These are phyloP conservation scores for Alternaria ventricosa DNA, from an alignment of 2,329 filamentous ascomycete genomes.

Conservation along the genomic window DNA sequence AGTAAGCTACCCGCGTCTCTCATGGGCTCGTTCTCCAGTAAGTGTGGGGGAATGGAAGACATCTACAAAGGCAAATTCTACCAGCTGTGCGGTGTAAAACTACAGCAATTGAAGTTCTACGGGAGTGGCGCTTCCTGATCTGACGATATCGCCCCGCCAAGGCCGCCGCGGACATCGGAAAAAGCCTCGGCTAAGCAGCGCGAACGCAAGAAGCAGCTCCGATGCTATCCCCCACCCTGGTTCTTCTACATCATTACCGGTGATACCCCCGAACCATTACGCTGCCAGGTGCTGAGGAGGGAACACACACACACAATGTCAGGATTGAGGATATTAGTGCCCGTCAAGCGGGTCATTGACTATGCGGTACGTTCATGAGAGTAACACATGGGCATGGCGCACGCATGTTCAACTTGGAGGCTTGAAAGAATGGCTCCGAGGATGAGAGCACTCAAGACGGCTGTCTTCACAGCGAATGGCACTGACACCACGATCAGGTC, in stretches of 20 bases:
- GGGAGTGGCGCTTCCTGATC: background rate
- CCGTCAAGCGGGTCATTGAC: constrained; percentile 65
- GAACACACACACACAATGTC: constrained; percentile 46
- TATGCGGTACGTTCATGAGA: constrained; percentile 56
- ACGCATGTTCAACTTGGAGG: background rate
- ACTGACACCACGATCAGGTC: constrained; percentile 54
- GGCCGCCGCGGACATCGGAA: constrained; percentile 7
- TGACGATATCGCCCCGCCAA: constrained; percentile 4
- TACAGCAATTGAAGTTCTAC: background rate
- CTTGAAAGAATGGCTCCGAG: background rate
- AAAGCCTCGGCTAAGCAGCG: constrained; percentile 19
- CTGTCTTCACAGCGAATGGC: background rate
- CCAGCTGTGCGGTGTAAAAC: background rate
- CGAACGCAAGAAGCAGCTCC: constrained; percentile 6
- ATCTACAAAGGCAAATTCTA: background rate
- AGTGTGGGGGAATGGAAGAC: background rate
- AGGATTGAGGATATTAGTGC: constrained; percentile 61
- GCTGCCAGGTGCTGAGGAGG: background rate
- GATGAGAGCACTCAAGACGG: background rate
- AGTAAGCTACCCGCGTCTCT: background rate
- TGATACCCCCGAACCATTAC: background rate
- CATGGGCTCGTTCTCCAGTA: background rate
- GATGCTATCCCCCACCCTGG: constrained; percentile 19
- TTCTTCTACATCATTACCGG: constrained; percentile 10
- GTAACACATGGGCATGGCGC: background rate